These are phyloP conservation scores for Hemileia vastatrix DNA, from an alignment of 1,284 basidiomycete genomes.

Conservation along the genomic window DNA sequence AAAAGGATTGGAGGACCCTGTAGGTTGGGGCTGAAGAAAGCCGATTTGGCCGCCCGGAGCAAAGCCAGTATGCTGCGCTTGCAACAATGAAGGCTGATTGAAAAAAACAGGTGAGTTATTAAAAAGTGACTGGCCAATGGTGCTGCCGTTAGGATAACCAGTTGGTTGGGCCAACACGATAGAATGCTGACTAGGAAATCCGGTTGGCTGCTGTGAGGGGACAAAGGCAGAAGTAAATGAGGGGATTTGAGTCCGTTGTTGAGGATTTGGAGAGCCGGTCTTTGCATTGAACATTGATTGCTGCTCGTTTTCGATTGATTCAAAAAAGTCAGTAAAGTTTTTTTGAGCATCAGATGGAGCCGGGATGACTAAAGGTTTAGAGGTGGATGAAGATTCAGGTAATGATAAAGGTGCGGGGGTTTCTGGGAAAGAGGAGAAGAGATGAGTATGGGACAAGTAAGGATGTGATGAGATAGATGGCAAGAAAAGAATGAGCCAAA, in stretches of 20 bases:
- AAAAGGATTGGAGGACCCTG: conserved; percentile 57
- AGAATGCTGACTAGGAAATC: conserved; percentile 27
- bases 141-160: conserved; percentile 47
- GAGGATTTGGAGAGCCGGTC: conserved; percentile 32
- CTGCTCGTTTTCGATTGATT: conserved; percentile 74
- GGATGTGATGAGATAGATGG: conserved; percentile 34
- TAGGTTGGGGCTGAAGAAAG: conserved; percentile 59
- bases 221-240: no score
- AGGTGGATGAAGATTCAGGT: conserved; percentile 21
- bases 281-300: conserved; percentile 61
- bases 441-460: background rate
- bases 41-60: conserved; percentile 50
- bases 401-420: conserved; percentile 23
- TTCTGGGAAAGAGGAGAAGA: conserved; percentile 12
- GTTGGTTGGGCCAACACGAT: conserved; percentile 44
- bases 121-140: conserved; percentile 54
- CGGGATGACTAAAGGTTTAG: conserved; percentile 27
- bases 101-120: conserved; percentile 46
- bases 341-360: conserved; percentile 43
- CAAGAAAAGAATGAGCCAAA: no score
- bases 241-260: conserved; percentile 21
- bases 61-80: conserved; percentile 44
- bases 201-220: conserved; percentile 8
- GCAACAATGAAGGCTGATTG: conserved; percentile 33
- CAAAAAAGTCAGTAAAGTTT: conserved; percentile 76